Conservation (phyloP, 345 rosid species). For the Moringa oleifera region DNA sequence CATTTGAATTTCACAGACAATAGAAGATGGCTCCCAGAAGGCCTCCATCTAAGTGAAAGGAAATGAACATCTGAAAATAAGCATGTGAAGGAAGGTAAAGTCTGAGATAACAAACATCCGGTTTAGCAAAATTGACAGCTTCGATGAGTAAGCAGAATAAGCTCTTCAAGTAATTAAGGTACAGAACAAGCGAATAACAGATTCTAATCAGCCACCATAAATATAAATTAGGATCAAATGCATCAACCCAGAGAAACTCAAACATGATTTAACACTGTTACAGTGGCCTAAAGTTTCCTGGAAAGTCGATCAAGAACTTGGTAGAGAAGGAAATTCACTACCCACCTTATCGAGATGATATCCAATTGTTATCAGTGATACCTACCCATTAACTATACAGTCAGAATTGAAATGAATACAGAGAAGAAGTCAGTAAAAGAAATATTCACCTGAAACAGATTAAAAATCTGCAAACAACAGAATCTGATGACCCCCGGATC, state of each 20-base stretch:
- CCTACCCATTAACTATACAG: not conserved
- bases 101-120: not conserved
- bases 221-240: not conserved
- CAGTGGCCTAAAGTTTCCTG: not conserved
- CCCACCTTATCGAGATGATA: slow-evolving; percentile 6
- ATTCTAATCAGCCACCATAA: not conserved
- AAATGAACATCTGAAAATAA: too few species aligned
- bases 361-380: not conserved
- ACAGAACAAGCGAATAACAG: too few species aligned
- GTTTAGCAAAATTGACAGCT: slow-evolving; percentile 5
- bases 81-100: not conserved
- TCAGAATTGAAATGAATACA: not conserved
- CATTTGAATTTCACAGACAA: too few species aligned
- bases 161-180: not conserved
- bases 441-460: slow-evolving; percentile 27
- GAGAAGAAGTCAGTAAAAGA: not conserved
- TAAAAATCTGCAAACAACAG: slow-evolving; percentile 34
- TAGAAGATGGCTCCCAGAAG: too few species aligned
- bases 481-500: slow-evolving; percentile 34
- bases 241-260: not conserved
- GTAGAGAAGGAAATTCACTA: not conserved
- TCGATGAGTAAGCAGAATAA: slow-evolving; percentile 2
- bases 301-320: not conserved
- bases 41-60: too few species aligned
- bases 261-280: too few species aligned